Evolutionary conservation across 2,329 filamentous ascomycete species (phyloP), one percentile per base, ranked within the genome.

Genomic region (Alternaria brassicae): DNA sequence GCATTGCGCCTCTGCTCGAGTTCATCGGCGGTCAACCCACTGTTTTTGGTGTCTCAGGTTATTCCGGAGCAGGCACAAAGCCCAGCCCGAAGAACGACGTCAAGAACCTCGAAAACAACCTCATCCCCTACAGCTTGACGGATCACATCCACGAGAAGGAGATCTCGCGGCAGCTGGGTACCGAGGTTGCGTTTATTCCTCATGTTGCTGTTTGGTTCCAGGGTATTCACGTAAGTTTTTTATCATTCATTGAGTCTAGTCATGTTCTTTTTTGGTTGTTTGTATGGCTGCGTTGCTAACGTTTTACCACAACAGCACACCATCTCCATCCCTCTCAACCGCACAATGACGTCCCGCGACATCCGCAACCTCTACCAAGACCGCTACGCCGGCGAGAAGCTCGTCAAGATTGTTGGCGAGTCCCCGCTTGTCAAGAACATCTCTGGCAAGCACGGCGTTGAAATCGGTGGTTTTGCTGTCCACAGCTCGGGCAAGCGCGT

Each of bases 201-300:
- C 95, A 98, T 78, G 93, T 97, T 23, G 92, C 93, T n/a, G 88
- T 90, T 13, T 98, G 93, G 94, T 98, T 98, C 86, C 90, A 96
- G 75, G 94, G 94, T 65, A 98, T 98, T 69, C 89, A 92, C 75
- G 82, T 84, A 80, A 77, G 75, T 74, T 25, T 6, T 39, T 32
- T 27, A 36, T 17, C 7, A 8, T 17, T 5, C 36, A n/a, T n/a
- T n/a, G n/a, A n/a, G n/a, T n/a, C n/a, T n/a, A n/a, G n/a, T n/a
- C n/a, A n/a, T 34, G 30, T 13, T 34, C 30, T 3, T 19, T 19
- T 28, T 13, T 9, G 1, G 13, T 27, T 17, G 25, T 27, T 17
- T 19, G 3, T 12, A 42, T 39, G 40, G 10, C 13, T 28, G 4
- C 19, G 19, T 47, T 28, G 27, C 50, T 58, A 12, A 63, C 57